Percentiles rank a stretch among this genome's conserved stretches.
phyloP scores from a whole-genome alignment of 2,329 filamentous ascomycete genomes.

The Myotisia sp. region DNA sequence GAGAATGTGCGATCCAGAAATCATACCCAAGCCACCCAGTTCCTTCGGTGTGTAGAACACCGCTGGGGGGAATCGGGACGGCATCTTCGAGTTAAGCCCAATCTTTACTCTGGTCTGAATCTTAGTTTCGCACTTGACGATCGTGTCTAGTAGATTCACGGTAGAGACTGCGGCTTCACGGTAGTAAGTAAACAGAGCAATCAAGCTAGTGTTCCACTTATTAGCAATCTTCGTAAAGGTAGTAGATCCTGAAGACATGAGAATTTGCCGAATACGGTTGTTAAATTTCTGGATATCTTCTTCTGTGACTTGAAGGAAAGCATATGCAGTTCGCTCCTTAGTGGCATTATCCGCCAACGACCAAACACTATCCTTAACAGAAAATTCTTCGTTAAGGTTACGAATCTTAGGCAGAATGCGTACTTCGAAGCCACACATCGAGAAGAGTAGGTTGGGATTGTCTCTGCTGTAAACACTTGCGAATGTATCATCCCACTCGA shows the following conservation, averaged over 20 bases:
- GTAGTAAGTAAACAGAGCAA: constrained; percentile 96
- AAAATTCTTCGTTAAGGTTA: constrained; percentile 91
- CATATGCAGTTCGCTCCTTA: constrained; percentile 92
- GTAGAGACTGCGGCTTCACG: constrained; percentile 95
- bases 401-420: constrained; percentile 89
- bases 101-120: constrained; percentile 99
- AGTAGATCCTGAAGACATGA: constrained; percentile 98
- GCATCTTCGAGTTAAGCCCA: constrained; percentile 97
- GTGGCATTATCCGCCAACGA: constrained; percentile 90
- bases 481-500: constrained; percentile 98
- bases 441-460: constrained; percentile 92
- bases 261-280: constrained; percentile 92
- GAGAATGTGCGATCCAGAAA: constrained; percentile 92
- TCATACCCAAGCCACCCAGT: constrained; percentile 93
- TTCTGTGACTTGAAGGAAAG: constrained; percentile 93
- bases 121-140: constrained; percentile 98
- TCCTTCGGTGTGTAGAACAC: constrained; percentile 99
- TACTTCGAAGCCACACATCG: constrained; percentile 96
- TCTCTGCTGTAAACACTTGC: constrained; percentile 95
- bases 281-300: constrained; percentile 99
- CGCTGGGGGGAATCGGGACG: constrained; percentile 90
- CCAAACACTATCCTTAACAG: constrained; percentile 96
- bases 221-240: constrained; percentile 99
- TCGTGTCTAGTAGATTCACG: constrained; percentile 83
- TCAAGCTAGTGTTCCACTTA: constrained; percentile 98